Evolutionary conservation across 495 filamentous ascomycete species (phyloP), one percentile per base, ranked within the genome.

Genomic region (Penicillium coffeae): DNA sequence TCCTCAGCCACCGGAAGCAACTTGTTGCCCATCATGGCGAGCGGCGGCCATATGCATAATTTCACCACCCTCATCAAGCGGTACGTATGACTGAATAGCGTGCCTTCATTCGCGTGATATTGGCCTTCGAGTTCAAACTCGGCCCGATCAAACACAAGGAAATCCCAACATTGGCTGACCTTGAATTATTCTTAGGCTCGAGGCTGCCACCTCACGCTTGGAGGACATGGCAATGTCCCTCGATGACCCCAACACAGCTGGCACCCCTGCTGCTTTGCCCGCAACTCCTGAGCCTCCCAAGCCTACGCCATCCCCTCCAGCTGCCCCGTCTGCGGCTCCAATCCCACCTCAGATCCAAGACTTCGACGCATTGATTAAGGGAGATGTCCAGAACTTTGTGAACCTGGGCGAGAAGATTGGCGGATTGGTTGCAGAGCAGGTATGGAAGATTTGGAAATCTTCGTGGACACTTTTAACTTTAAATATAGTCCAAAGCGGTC

Each of bases 41-140:
- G 70, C 45, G 60, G 58, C 56, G 74, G 68, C 70, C 86, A 89
- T 60, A 95, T 97, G 88, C 84, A 97, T 76, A 96, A 96, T 65
- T 72, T 98, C 50, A 93, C 89, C 36, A 97, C 93, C 45, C 80
- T 98, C 56, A 96, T 98, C 77, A 98, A 98, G 81, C 83, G 93
- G 93, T 97, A 80, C 18, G 39, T 45, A 39, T 45, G 33, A 40
- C 14, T 22, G 47, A 1, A 36, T 25, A 19, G 21, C 9, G 41
- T 36, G n/a, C n/a, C n/a, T 14, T 13, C 18, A 33, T 19, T 3
- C 13, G 42, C 12, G 30, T 42, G 55, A 34, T 25, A 40, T 22
- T 12, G 27, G 13, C 20, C 19, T 40, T 50, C 16, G 13, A 51
- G 44, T 46, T 3, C 22, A 2, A 21, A 36, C 36, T 20, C 38